Conservation (phyloP, 306 rosid genomes). For the Carpinus viminea region DNA sequence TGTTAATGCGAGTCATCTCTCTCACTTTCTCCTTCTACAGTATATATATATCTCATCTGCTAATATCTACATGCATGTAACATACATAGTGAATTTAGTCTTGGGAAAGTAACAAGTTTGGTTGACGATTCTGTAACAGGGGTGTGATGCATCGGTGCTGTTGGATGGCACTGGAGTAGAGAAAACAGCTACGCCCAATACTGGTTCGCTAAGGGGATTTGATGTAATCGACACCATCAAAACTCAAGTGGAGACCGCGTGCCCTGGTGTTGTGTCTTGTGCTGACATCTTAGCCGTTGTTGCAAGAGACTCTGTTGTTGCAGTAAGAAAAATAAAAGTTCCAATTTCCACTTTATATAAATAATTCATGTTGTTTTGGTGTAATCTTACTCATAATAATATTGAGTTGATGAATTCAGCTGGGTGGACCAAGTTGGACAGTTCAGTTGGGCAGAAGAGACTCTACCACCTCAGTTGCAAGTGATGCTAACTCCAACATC, state of each 20-base stretch:
- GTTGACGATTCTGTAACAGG: slow-evolving; percentile 24
- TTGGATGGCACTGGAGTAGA: slow-evolving; percentile 49
- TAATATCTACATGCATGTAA: too few species aligned
- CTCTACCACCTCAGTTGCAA: slow-evolving; percentile 49
- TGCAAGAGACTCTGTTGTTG: slow-evolving; percentile 44
- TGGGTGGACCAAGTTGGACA: slow-evolving; percentile 45
- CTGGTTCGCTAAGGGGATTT: slow-evolving; percentile 42
- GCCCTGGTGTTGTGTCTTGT: slow-evolving; percentile 52
- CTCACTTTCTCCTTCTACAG: background rate
- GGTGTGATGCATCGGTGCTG: slow-evolving; percentile 60
- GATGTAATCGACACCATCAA: slow-evolving; percentile 50
- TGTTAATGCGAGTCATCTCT: slow-evolving; percentile 64
- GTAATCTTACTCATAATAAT: background rate
- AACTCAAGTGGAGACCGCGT: slow-evolving; percentile 29
- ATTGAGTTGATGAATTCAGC: background rate
- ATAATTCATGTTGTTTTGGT: background rate
- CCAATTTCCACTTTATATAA: background rate
- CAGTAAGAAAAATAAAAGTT: slow-evolving; percentile 17
- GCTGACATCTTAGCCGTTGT: slow-evolving; percentile 54
- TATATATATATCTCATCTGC: too few species aligned
- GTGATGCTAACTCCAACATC: slow-evolving; percentile 37
- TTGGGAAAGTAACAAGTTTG: too few species aligned
- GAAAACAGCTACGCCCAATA: slow-evolving; percentile 43
- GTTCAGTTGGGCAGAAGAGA: slow-evolving; percentile 56
- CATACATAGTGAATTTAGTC: too few species aligned